Percentiles rank a stretch among this genome's conserved stretches.
phyloP scores from a whole-genome alignment of 1,284 basidiomycete genomes.

The Malassezia caprae region DNA sequence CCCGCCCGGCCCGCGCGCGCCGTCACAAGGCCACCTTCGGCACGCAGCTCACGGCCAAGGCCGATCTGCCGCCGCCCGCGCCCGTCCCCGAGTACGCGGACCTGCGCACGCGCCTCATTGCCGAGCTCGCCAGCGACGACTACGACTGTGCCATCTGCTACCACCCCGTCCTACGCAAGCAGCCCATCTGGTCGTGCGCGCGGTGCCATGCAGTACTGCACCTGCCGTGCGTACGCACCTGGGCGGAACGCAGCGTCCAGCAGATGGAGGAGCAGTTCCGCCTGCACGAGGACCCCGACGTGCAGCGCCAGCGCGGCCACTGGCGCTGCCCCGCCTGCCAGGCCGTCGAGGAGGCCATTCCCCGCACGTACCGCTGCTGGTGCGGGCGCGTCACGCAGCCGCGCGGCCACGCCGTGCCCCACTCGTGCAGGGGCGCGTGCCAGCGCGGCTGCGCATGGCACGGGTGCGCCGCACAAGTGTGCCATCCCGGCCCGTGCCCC shows the following conservation, averaged over 20 bases:
- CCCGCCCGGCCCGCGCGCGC: background rate
- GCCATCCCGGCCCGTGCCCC: constrained; percentile 46
- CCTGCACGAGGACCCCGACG: constrained; percentile 41
- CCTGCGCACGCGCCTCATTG: constrained; percentile 35
- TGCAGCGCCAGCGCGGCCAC: constrained; percentile 31
- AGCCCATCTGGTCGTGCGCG: constrained; percentile 41
- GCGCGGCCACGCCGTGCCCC: constrained; percentile 24
- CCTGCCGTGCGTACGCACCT: constrained; percentile 38
- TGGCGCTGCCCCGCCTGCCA: constrained; percentile 48
- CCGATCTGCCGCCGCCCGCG: background rate
- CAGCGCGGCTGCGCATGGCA: constrained; percentile 19
- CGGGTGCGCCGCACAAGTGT: constrained; percentile 34
- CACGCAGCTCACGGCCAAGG: no score
- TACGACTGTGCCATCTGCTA: constrained; percentile 47
- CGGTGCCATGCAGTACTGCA: constrained; percentile 44
- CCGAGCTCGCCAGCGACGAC: constrained; percentile 35
- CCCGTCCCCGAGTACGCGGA: constrained; percentile 28
- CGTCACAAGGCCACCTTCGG: background rate
- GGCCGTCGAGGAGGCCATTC: constrained; percentile 32
- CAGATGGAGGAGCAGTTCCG: constrained; percentile 42
- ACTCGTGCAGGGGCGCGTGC: constrained; percentile 42
- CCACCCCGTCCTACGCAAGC: constrained; percentile 30
- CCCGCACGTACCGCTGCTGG: constrained; percentile 44
- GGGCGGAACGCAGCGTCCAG: constrained; percentile 41
- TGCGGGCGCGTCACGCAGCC: constrained; percentile 35